Conservation (phyloP, 352 stramenopile genomes). For the Phytophthora meadii region DNA sequence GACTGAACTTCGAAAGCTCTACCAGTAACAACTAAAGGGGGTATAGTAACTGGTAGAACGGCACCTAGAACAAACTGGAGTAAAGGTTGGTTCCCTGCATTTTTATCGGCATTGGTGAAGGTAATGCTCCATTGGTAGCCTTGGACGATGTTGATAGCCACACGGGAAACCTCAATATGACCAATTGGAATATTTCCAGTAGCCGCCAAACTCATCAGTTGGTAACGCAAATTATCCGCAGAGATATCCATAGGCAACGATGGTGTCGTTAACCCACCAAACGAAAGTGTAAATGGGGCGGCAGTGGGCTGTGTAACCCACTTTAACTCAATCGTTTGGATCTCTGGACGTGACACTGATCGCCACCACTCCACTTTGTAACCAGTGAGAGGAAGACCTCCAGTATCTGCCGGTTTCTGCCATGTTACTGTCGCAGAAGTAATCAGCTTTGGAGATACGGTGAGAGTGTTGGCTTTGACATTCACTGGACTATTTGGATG, state of each 20-base stretch:
- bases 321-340: slow-evolving; percentile 89
- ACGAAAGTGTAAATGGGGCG: slow-evolving; percentile 75
- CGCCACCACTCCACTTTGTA: slow-evolving; percentile 90
- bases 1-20: slow-evolving; percentile 59
- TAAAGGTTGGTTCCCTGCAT: slow-evolving; percentile 66
- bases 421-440: slow-evolving; percentile 70
- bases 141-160: slow-evolving; percentile 57
- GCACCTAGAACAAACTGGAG: slow-evolving; percentile 53
- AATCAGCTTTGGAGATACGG: slow-evolving; percentile 53
- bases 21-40: slow-evolving; percentile 28
- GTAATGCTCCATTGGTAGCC: slow-evolving; percentile 86
- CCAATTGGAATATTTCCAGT: slow-evolving; percentile 32
- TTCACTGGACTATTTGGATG: slow-evolving; percentile 56
- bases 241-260: slow-evolving; percentile 78
- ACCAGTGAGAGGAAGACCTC: slow-evolving; percentile 69
- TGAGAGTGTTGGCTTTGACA: slow-evolving; percentile 69
- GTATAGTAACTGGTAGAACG: slow-evolving; percentile 22
- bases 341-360: slow-evolving; percentile 51
- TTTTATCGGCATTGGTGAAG: slow-evolving; percentile 52
- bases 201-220: slow-evolving; percentile 88
- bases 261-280: slow-evolving; percentile 71
- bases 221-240: slow-evolving; percentile 82
- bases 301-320: slow-evolving; percentile 70
- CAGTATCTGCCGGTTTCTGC: slow-evolving; percentile 64
- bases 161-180: slow-evolving; percentile 66